These are phyloP conservation scores for Cryptococcus sp. DNA, from an alignment of 1,284 basidiomycete species.

Conservation along the genomic window DNA sequence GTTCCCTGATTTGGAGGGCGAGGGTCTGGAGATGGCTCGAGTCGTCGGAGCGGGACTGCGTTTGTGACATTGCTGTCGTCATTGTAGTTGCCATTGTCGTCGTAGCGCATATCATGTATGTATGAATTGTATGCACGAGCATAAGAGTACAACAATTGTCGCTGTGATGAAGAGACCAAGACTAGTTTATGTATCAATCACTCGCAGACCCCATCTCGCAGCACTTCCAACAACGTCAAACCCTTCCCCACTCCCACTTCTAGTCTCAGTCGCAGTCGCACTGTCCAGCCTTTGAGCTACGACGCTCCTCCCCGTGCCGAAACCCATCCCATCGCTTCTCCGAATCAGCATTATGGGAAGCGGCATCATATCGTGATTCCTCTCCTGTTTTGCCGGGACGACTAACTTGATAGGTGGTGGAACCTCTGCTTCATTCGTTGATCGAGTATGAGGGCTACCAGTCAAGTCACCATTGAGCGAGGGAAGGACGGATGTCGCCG, in stretches of 20 bases:
- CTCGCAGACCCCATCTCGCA: neutral
- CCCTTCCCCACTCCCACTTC: neutral
- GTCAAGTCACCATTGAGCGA: neutral
- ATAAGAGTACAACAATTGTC: too few relatives aligned
- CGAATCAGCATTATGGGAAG: constrained; percentile 28
- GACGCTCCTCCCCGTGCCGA: constrained; percentile 28
- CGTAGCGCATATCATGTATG: too few relatives aligned
- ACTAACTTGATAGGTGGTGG: neutral
- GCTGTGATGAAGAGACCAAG: too few relatives aligned
- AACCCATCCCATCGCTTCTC: constrained; percentile 28
- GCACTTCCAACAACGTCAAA: neutral
- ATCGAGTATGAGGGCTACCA: neutral
- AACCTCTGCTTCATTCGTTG: neutral
- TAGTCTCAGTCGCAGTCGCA: neutral
- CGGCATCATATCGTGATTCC: constrained; percentile 1
- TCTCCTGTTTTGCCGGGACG: neutral
- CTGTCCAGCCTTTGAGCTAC: constrained; percentile 18
- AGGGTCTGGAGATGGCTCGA: neutral
- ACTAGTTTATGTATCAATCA: neutral
- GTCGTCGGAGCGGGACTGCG: too few relatives aligned
- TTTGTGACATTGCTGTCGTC: too few relatives aligned
- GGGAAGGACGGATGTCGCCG: neutral
- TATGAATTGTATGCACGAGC: too few relatives aligned
- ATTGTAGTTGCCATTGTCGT: too few relatives aligned
- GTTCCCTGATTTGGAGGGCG: constrained; percentile 14